phyloP scores from a whole-genome alignment of 768 basidiomycete species.

The Mycena indigotica region DNA sequence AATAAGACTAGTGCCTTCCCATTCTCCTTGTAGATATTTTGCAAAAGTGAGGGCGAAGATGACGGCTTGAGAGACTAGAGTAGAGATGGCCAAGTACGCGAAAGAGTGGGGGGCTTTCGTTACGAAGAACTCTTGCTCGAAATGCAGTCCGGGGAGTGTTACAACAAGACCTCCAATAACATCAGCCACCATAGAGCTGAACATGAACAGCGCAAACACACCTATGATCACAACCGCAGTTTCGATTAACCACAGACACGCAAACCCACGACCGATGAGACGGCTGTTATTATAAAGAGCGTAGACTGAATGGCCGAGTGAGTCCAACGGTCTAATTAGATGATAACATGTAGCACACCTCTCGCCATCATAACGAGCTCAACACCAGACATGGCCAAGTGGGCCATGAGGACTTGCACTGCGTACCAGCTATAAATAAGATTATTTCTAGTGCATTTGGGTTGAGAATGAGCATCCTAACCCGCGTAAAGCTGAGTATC shows the following conservation, averaged over 20 bases:
- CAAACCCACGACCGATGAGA: slow-evolving; percentile 6
- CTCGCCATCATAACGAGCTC: slow-evolving; percentile 22
- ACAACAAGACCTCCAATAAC: slow-evolving; percentile 5
- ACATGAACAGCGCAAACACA: not conserved
- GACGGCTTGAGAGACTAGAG: slow-evolving; percentile 14
- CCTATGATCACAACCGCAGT: slow-evolving; percentile 9
- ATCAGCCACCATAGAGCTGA: not conserved
- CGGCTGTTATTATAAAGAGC: slow-evolving; percentile 16
- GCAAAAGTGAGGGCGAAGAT: slow-evolving; percentile 11
- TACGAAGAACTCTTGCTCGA: slow-evolving; percentile 1
- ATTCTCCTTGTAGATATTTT: slow-evolving; percentile 12
- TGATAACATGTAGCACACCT: slow-evolving; percentile 1
- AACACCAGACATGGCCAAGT: slow-evolving; percentile 14
- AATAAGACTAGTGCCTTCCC: slow-evolving; percentile 13
- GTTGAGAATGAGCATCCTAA: too few species aligned
- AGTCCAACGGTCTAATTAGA: not conserved
- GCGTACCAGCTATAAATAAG: too few species aligned
- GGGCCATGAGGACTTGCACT: slow-evolving; percentile 14
- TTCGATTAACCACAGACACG: slow-evolving; percentile 6
- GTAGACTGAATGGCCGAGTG: slow-evolving; percentile 6
- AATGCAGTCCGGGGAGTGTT: slow-evolving; percentile 12
- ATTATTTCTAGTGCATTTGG: too few species aligned
- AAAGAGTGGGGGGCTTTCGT: slow-evolving; percentile 10
- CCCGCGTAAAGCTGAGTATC: slow-evolving; percentile 7
- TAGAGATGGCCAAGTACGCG: slow-evolving; percentile 12